Evolutionary conservation across 148 eudicot genomes (phyloP).

Genomic region (Amaranthus hypochondriacus): DNA sequence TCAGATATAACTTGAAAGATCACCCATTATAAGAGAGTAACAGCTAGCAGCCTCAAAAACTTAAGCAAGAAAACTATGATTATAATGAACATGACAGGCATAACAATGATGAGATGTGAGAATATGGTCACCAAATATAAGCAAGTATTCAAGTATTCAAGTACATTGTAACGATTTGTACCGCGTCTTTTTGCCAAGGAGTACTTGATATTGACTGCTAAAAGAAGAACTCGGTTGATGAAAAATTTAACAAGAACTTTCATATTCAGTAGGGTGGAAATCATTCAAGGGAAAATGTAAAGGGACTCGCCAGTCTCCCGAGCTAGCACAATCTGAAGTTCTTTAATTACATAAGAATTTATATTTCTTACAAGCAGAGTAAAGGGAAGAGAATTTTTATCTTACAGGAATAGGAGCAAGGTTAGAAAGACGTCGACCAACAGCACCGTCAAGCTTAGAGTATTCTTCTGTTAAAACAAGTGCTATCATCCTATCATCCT

Average conservation of each 20-base stretch:
- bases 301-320: too few species aligned
- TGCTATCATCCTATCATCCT: constrained; percentile 87
- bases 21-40: background rate
- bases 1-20: background rate
- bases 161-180: background rate
- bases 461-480: constrained; percentile 76
- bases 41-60: background rate
- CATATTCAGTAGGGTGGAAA: too few species aligned
- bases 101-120: background rate
- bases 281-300: too few species aligned
- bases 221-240: too few species aligned
- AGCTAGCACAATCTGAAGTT: too few species aligned
- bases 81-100: background rate
- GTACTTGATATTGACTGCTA: too few species aligned
- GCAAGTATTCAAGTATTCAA: background rate
- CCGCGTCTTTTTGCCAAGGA: background rate
- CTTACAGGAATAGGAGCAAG: constrained; percentile 82
- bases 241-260: too few species aligned
- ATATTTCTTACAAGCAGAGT: background rate
- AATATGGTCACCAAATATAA: background rate
- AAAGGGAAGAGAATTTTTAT: constrained; percentile 6
- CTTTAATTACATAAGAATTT: too few species aligned
- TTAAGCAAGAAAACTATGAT: background rate
- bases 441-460: constrained; percentile 58
- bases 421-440: constrained; percentile 65